These are phyloP conservation scores for Pythium rishiriense DNA, from an alignment of 352 stramenopile species.

Conservation along the genomic window DNA sequence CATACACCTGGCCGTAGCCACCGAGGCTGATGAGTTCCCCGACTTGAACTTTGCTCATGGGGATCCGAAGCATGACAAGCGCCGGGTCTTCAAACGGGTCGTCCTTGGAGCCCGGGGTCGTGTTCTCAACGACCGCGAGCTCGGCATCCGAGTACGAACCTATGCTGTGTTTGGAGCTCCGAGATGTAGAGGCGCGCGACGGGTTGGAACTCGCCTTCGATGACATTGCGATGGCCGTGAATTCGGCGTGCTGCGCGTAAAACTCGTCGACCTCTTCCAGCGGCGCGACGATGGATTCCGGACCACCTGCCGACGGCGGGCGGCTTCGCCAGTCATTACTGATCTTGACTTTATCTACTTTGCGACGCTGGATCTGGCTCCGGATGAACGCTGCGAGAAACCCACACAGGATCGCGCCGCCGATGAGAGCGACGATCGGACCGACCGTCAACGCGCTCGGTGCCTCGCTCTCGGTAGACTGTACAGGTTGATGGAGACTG, in stretches of 20 bases:
- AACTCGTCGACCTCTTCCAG: conserved; percentile 9
- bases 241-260: conserved; percentile 9
- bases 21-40: conserved; percentile 41
- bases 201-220: conserved; percentile 13
- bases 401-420: conserved; percentile 11
- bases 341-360: background rate
- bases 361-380: background rate
- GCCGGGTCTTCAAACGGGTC: conserved; percentile 34
- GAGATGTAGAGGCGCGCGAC: conserved; percentile 11
- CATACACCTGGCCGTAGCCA: conserved; percentile 52
- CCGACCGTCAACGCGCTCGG: background rate
- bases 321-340: background rate
- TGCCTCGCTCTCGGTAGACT: background rate
- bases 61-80: conserved; percentile 9
- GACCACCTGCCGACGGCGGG: background rate
- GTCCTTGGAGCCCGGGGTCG: conserved; percentile 24
- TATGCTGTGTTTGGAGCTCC: conserved; percentile 8
- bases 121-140: background rate
- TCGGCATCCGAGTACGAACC: background rate
- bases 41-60: conserved; percentile 23
- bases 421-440: background rate
- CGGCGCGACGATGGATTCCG: background rate
- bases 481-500: background rate
- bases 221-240: conserved; percentile 7
- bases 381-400: conserved; percentile 12